Conservation (phyloP, 208 protist genomes). For the Acanthamoeba castellanii region DNA sequence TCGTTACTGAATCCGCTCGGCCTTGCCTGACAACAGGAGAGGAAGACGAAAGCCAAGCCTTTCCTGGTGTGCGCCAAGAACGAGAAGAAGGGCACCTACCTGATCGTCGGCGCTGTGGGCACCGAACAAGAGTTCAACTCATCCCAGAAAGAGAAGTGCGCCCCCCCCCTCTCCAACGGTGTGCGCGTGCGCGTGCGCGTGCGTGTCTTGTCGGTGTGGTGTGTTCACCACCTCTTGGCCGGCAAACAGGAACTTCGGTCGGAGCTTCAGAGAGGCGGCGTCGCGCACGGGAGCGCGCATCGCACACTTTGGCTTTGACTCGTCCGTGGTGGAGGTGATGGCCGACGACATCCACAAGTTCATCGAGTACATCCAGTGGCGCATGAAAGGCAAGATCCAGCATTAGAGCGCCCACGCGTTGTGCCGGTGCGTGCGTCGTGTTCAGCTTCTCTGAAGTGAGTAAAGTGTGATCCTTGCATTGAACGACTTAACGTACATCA, state of each 20-base stretch:
- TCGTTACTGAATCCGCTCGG: neutral
- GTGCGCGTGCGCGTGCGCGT: neutral
- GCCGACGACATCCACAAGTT: slow-evolving; percentile 67
- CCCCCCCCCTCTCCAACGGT: neutral
- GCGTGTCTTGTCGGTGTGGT: neutral
- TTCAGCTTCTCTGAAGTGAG: neutral
- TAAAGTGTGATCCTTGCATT: neutral
- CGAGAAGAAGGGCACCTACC: slow-evolving; percentile 67
- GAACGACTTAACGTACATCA: no score
- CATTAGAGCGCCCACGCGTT: neutral
- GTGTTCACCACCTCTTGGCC: neutral
- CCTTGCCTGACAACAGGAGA: neutral
- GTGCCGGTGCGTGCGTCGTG: no score
- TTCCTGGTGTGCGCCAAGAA: slow-evolving; percentile 71
- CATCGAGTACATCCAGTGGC: slow-evolving; percentile 68
- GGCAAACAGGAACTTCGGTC: slow-evolving; percentile 62
- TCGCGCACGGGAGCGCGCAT: slow-evolving; percentile 55
- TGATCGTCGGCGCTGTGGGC: slow-evolving; percentile 64
- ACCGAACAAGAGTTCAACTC: slow-evolving; percentile 75
- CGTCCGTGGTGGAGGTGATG: slow-evolving; percentile 72
- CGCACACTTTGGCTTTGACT: slow-evolving; percentile 49
- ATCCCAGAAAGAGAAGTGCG: slow-evolving; percentile 42
- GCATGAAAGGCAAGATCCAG: slow-evolving; percentile 24
- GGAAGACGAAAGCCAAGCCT: slow-evolving; percentile 61
- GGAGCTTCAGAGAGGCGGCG: slow-evolving; percentile 71